phyloP scores from a whole-genome alignment of 371 early-diverging fungal species.

The Rhizomucor miehei region DNA sequence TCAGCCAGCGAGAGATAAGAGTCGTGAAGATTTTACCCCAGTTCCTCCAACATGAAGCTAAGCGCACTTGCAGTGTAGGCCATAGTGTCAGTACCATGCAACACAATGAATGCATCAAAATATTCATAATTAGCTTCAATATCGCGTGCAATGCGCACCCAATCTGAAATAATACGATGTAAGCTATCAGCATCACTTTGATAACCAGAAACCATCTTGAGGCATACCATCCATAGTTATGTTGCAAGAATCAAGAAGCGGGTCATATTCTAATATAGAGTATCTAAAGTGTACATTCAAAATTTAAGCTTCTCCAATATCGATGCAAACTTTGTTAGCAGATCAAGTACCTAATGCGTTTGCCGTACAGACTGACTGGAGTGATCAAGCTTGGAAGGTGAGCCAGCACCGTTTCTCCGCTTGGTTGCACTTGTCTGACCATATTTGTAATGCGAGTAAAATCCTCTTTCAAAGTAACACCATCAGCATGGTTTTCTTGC shows the following conservation, averaged over 20 bases:
- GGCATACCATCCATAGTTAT: constrained; percentile 88
- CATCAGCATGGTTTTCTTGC: not conserved
- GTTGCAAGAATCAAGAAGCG: constrained; percentile 92
- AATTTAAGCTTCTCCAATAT: not conserved
- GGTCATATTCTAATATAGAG: constrained; percentile 91
- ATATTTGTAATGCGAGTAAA: constrained; percentile 33
- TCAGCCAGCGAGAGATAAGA: not conserved
- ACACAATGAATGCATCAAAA: constrained; percentile 92
- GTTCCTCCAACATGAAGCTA: constrained; percentile 93
- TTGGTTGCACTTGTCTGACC: constrained; percentile 23
- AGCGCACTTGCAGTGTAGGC: constrained; percentile 92
- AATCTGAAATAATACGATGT: too few species aligned
- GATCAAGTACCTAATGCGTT: constrained; percentile 70
- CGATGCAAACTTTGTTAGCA: constrained; percentile 6
- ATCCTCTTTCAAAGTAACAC: not conserved
- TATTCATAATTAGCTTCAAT: constrained; percentile 90
- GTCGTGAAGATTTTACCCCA: constrained; percentile 54
- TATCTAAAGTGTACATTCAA: constrained; percentile 45
- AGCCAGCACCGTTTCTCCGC: constrained; percentile 13
- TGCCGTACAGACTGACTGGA: constrained; percentile 88
- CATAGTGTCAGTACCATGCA: constrained; percentile 97
- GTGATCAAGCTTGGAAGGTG: constrained; percentile 79
- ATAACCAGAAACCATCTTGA: too few species aligned
- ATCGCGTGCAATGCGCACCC: constrained; percentile 94
- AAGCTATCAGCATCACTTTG: too few species aligned